phyloP scores from a whole-genome alignment of 2,329 filamentous ascomycete species.

The Cladosporium sp. region DNA sequence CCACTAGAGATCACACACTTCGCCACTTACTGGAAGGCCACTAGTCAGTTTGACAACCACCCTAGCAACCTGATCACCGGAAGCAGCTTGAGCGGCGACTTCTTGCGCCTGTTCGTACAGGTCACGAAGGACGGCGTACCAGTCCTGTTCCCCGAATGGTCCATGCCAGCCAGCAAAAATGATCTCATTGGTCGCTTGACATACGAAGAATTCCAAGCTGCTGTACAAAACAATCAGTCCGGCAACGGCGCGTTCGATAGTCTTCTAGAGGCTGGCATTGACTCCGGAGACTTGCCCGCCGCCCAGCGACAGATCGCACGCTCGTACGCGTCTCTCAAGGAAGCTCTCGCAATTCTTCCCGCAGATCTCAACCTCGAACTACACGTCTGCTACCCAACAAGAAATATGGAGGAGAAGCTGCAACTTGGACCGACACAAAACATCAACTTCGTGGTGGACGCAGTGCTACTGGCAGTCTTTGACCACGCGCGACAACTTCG shows the following conservation, averaged over 20 bases:
- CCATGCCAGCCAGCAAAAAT: slow-evolving; percentile 55
- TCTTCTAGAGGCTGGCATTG: slow-evolving; percentile 33
- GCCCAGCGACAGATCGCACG: slow-evolving; percentile 68
- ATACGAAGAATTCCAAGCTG: slow-evolving; percentile 67
- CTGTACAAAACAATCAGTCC: slow-evolving; percentile 38
- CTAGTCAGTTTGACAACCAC: slow-evolving; percentile 84
- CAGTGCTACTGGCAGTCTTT: slow-evolving; percentile 82
- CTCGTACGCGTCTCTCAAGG: slow-evolving; percentile 78
- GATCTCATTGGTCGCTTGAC: slow-evolving; percentile 80
- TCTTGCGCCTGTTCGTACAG: slow-evolving; percentile 88
- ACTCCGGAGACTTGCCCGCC: slow-evolving; percentile 55
- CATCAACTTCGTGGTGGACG: slow-evolving; percentile 84
- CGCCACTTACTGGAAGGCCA: slow-evolving; percentile 99
- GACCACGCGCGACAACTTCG: slow-evolving; percentile 77
- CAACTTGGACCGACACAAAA: slow-evolving; percentile 75
- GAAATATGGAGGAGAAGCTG: slow-evolving; percentile 69
- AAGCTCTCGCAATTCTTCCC: slow-evolving; percentile 75
- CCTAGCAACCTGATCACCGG: slow-evolving; percentile 88
- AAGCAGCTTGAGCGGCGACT: slow-evolving; percentile 93
- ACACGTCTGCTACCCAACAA: slow-evolving; percentile 84
- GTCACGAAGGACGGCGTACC: slow-evolving; percentile 85
- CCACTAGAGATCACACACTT: slow-evolving; percentile 97
- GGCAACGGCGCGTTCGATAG: slow-evolving; percentile 33
- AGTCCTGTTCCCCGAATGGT: slow-evolving; percentile 85
- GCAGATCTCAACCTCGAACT: slow-evolving; percentile 83